These are phyloP conservation scores for Ganoderma multipileum DNA, from an alignment of 1,284 basidiomycete genomes.

Conservation along the genomic window DNA sequence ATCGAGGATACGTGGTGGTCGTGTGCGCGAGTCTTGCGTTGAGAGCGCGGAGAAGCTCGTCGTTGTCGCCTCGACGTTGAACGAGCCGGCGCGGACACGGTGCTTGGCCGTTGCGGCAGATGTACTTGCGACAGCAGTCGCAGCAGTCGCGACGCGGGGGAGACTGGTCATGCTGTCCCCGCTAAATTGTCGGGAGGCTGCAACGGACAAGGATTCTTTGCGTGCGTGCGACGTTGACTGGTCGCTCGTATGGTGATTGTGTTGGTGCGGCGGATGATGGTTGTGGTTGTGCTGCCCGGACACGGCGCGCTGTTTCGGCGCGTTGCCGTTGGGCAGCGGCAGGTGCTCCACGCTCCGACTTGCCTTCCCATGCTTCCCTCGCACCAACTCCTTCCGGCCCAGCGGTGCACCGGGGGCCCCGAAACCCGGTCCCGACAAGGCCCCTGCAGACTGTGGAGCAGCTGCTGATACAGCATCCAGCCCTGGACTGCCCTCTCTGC, in stretches of 20 bases:
- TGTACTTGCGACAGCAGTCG: constrained; percentile 35
- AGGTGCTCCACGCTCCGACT: constrained; percentile 70
- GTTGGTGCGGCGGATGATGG: not conserved
- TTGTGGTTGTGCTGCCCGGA: constrained; percentile 8
- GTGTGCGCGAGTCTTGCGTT: constrained; percentile 10
- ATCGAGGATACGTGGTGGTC: constrained; percentile 26
- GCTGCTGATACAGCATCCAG: constrained; percentile 49
- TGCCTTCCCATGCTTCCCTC: constrained; percentile 55
- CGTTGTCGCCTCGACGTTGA: constrained; percentile 39
- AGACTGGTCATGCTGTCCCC: constrained; percentile 62
- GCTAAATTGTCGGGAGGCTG: constrained; percentile 43
- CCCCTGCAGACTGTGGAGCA: constrained; percentile 31
- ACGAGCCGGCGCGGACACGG: constrained; percentile 43
- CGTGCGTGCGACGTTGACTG: constrained; percentile 6
- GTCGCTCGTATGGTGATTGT: not conserved
- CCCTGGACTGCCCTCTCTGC: constrained; percentile 47
- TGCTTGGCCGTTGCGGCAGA: constrained; percentile 17
- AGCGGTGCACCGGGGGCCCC: constrained; percentile 33
- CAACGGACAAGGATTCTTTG: constrained; percentile 15
- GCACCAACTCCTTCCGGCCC: constrained; percentile 40
- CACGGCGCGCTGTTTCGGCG: constrained; percentile 43
- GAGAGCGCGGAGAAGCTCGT: constrained; percentile 30
- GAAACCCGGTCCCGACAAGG: constrained; percentile 1
- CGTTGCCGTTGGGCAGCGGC: constrained; percentile 31
- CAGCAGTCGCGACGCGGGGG: constrained; percentile 46